phyloP scores from a whole-genome alignment of 306 rosid genomes.

The Vigna mungo region DNA sequence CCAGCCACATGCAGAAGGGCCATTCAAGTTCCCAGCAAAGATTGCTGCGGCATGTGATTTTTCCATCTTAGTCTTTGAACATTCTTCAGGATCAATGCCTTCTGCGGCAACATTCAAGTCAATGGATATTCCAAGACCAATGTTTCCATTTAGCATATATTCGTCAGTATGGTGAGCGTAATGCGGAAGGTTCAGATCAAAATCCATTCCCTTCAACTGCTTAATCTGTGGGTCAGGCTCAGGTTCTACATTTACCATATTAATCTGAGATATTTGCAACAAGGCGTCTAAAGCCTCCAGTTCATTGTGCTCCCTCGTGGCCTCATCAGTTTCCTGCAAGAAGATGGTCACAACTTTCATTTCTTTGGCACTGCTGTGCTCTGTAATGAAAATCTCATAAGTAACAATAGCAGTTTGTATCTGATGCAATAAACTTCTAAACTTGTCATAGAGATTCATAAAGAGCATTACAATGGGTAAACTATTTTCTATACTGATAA shows the following conservation, averaged over 20 bases:
- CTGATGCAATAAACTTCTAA: background rate
- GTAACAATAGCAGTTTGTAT: background rate
- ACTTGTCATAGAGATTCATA: background rate
- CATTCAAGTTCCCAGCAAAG: constrained; percentile 37
- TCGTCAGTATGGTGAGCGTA: constrained; percentile 39
- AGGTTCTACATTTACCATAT: too few species aligned
- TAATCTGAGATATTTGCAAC: too few species aligned
- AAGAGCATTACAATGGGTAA: too few species aligned
- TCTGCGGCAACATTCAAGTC: constrained; percentile 65
- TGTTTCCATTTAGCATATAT: background rate
- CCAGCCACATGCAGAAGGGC: constrained; percentile 15
- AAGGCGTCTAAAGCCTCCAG: background rate
- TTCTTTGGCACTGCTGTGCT: too few species aligned
- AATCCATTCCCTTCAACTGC: constrained; percentile 43
- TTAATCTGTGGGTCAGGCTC: constrained; percentile 18
- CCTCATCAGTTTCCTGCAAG: constrained; percentile 56
- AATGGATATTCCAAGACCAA: constrained; percentile 40
- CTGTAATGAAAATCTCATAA: background rate
- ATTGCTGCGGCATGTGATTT: constrained; percentile 47
- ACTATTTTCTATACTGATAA: too few species aligned
- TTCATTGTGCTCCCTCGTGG: constrained; percentile 12
- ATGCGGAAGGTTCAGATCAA: constrained; percentile 50
- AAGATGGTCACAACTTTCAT: background rate
- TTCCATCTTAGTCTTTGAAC: background rate
- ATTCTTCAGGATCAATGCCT: background rate